Evolutionary conservation across 768 basidiomycete genomes (phyloP).

Genomic region (Suillus subaureus): DNA sequence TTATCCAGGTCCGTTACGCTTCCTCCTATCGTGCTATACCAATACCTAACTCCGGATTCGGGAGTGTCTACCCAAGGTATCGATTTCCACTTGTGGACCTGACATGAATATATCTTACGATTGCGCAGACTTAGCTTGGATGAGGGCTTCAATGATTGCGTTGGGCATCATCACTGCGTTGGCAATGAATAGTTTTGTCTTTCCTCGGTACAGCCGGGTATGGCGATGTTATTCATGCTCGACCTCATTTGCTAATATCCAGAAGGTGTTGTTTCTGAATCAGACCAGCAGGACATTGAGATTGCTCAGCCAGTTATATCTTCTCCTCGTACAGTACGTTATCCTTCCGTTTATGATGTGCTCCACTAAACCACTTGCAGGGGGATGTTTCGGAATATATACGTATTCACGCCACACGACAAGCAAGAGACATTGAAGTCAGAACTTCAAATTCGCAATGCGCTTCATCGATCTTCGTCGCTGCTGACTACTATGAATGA

Average conservation of each 20-base stretch:
- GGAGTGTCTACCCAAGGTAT: constrained; percentile 33
- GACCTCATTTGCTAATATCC: constrained; percentile 5
- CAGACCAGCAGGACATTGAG: constrained; percentile 41
- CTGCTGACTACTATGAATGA: constrained; percentile 46
- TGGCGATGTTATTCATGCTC: constrained; percentile 3
- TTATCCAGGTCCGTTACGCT: constrained; percentile 41
- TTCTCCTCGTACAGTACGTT: constrained; percentile 43
- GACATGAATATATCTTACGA: background rate
- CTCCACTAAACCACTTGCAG: constrained; percentile 23
- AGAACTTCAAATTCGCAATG: constrained; percentile 45
- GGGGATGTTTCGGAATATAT: constrained; percentile 36
- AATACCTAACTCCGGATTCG: constrained; percentile 31
- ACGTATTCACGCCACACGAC: constrained; percentile 27
- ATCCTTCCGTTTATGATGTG: constrained; percentile 1
- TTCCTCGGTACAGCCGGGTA: constrained; percentile 50
- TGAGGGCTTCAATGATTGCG: constrained; percentile 44
- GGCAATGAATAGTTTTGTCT: constrained; percentile 45
- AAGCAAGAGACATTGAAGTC: constrained; percentile 40
- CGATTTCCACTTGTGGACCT: background rate
- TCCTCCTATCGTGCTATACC: constrained; percentile 42
- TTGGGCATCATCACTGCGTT: constrained; percentile 49
- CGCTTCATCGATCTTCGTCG: constrained; percentile 39
- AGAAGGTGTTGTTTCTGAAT: constrained; percentile 44
- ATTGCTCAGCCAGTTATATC: constrained; percentile 44
- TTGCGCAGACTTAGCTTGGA: constrained; percentile 39